phyloP scores from a whole-genome alignment of 1,284 basidiomycete species.

The Ceratobasidium sp. region DNA sequence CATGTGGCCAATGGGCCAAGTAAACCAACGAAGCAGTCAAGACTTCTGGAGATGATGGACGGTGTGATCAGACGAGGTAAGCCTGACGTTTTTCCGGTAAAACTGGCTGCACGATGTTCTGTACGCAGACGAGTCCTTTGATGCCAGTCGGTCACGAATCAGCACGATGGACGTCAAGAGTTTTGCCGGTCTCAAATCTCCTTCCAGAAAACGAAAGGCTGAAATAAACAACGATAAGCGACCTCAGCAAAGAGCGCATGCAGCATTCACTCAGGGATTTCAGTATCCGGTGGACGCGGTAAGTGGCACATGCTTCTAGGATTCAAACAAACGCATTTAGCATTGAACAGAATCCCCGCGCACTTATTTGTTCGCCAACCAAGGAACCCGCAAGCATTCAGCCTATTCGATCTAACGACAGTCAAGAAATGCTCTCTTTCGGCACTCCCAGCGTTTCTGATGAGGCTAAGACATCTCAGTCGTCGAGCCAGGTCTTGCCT shows the following conservation, averaged over 20 bases:
- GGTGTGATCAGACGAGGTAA: background rate
- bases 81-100: background rate
- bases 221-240: background rate
- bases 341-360: background rate
- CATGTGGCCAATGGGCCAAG: conserved; percentile 1
- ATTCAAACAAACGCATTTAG: background rate
- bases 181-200: conserved; percentile 15
- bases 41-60: conserved; percentile 28
- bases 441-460: background rate
- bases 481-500: background rate
- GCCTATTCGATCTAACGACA: background rate
- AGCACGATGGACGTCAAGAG: conserved; percentile 14
- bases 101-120: background rate
- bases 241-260: background rate
- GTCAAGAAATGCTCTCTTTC: conserved; percentile 24
- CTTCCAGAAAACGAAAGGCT: conserved; percentile 21
- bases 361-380: background rate
- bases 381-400: background rate
- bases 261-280: background rate
- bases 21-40: conserved; percentile 30
- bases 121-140: conserved; percentile 38
- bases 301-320: background rate
- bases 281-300: background rate
- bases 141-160: conserved; percentile 14
- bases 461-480: background rate